A percentile compares a stretch with the other conserved stretches of the same genome.
These are phyloP conservation scores for Leccinum pallidistipes DNA, from an alignment of 1,284 basidiomycete genomes.

Conservation along the genomic window DNA sequence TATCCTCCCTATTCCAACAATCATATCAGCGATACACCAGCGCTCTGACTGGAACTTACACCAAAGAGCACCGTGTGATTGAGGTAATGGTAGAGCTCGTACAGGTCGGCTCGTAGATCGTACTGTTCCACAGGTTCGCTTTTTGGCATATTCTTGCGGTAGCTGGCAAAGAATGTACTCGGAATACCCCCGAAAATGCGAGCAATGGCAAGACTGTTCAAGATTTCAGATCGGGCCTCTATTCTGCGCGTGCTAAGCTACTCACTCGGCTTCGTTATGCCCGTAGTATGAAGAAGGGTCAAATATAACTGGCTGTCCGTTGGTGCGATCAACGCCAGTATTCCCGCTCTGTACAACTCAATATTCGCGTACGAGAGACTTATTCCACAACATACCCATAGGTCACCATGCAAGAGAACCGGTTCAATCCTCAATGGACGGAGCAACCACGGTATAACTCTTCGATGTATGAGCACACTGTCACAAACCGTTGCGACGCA, in stretches of 20 bases:
- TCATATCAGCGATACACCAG: neutral
- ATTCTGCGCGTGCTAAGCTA: slow-evolving; percentile 5
- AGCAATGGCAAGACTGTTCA: slow-evolving; percentile 70
- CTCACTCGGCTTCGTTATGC: slow-evolving; percentile 86
- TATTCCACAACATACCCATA: slow-evolving; percentile 59
- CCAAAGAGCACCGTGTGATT: slow-evolving; percentile 80
- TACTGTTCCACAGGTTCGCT: slow-evolving; percentile 71
- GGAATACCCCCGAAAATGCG: slow-evolving; percentile 86
- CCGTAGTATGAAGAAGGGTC: slow-evolving; percentile 85
- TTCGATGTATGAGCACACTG: slow-evolving; percentile 34
- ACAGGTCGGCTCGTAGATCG: slow-evolving; percentile 67
- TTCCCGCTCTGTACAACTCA: slow-evolving; percentile 63
- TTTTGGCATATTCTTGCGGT: slow-evolving; percentile 70
- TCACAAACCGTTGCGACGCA: neutral
- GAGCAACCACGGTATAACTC: slow-evolving; percentile 77
- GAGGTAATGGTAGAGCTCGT: slow-evolving; percentile 86
- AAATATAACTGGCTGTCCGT: slow-evolving; percentile 69
- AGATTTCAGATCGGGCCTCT: slow-evolving; percentile 1
- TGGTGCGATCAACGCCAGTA: slow-evolving; percentile 56
- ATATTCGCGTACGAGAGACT: neutral
- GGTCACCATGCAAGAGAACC: slow-evolving; percentile 82
- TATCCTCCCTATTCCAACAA: slow-evolving; percentile 52
- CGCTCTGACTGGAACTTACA: slow-evolving; percentile 42
- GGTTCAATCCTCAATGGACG: slow-evolving; percentile 62
- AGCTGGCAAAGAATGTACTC: slow-evolving; percentile 67